Evolutionary conservation across 2,329 filamentous ascomycete genomes (phyloP), one percentile per base, ranked within the genome.

Genomic region (Aureobasidium melanogenum): DNA sequence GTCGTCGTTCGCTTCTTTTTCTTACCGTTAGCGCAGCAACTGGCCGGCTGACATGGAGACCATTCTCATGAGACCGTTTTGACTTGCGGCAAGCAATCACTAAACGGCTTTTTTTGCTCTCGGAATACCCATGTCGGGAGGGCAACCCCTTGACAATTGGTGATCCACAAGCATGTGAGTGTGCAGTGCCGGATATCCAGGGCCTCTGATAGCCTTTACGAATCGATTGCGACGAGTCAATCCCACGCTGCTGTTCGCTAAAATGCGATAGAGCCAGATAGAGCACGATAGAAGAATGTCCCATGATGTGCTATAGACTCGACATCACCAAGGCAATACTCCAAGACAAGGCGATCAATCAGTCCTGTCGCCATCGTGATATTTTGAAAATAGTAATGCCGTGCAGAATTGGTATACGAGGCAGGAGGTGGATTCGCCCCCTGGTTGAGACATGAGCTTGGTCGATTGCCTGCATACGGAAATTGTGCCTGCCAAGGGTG

Each of bases 11-110:
- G 41, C 39, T 57, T 57, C 54, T 36, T 44, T 57, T 47, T 46
- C 12, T n/a, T 36, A 5, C 41, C 41, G 54, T 57, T 38, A 57
- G 39, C 54, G 41, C 41, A 57, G 54, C 54, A 38, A 57, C 41
- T 30, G 41, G 54, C 39, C 44, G 41, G 54, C 54, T 57, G 54
- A 57, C 54, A 47, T 57, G 54, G 54, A 57, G 41, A 57, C 54
- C 54, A 57, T 56, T 57, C 41, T 24, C 54, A 57, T 57, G 54
- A 57, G 54, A 57, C 54, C 54, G 54, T 57, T 57, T 17, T n/a
- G 36, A 46, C 22, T 57, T 19, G 19, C 41, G 54, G 54, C 39
- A n/a, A 47, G 41, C 41, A 57, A 30, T 41, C 54, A 44, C 39
- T 28, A 57, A 57, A 57, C 54, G 39, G 54, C 41, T 57, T 57